Conservation (phyloP, 805 yeast genomes). For the Candida berthetii region DNA sequence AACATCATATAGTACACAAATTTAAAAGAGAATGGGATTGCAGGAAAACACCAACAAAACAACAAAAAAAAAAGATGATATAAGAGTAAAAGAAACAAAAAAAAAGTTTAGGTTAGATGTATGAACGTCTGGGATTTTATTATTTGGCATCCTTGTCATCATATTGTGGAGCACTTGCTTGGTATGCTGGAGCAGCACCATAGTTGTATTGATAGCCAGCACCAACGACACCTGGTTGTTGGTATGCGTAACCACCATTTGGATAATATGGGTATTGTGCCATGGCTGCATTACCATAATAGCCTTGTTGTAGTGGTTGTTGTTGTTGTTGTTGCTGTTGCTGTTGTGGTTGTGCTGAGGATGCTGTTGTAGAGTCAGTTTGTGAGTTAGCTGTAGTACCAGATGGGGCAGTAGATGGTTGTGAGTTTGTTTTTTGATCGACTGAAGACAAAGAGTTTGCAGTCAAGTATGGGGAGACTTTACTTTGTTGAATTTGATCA, state of each 20-base stretch:
- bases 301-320: conserved; percentile 3
- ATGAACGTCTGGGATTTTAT: no score
- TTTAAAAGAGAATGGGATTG: no score
- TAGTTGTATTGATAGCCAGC: neutral
- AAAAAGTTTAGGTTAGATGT: no score
- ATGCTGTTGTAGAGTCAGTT: neutral
- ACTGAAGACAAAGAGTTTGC: conserved; percentile 13
- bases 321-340: conserved; percentile 5
- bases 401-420: neutral
- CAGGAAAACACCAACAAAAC: no score
- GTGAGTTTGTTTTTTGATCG: conserved; percentile 4
- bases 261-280: conserved; percentile 3
- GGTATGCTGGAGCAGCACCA: neutral
- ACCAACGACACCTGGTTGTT: neutral
- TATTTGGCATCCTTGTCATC: neutral
- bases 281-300: neutral
- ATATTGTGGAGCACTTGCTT: neutral
- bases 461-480: conserved; percentile 16
- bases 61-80: no score
- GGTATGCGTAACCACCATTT: neutral
- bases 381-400: neutral
- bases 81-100: no score
- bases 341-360: neutral
- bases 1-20: neutral
- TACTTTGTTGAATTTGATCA: conserved; percentile 10